Base-by-base conservation (phyloP, 768 basidiomycete genomes). In the Chalciporus piperatus region DNA sequence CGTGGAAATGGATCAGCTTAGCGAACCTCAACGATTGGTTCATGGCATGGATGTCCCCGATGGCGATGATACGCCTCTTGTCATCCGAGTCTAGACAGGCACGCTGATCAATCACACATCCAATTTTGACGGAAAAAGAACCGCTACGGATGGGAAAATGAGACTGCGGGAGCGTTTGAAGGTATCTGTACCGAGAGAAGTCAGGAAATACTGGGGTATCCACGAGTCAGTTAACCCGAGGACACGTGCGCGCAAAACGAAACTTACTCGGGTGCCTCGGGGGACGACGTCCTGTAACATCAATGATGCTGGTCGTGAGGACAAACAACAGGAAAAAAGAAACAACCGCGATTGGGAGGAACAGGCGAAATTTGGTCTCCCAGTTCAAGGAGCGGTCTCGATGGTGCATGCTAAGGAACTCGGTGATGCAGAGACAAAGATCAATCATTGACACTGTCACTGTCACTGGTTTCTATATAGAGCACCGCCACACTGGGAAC, bases 41-140 rank as follows among this genome's bases (percentile, higher is more conserved):
- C 81, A 87, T 91, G 41, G 90, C 92, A 74, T 98, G 95, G 7
- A 97, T 76, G 60, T 98, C 95, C 8, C 94, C 95, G 12, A 97
- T 72, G 53, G 92, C 70, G 39, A 98, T 81, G 23, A 87, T 72
- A 14, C 92, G 82, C 55, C 67, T 74, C 23, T 70, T 51, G 4
- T 77, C 60, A 3, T 76, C 66, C 13, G 79, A 73, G 51, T 77
- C 88, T 88, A 32, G 13, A 32, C 11, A 10, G 44, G 23, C 39
- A 27, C 17, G 20, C 25, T 48, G 43, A 27, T 33, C 4, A n/a
- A 35, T 22, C 9, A 30, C 23, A 9, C 35, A 8, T 5, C 41
- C 39, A 16, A 20, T 20, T 22, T 22, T 22, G 11, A 6, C 14
- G 22, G 22, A 27, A 1, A 6, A 23, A 12, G 14, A 25, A 8